Evolutionary conservation across 192 early-diverging fungal species (phyloP).

Genomic region (Mortierella claussenii): DNA sequence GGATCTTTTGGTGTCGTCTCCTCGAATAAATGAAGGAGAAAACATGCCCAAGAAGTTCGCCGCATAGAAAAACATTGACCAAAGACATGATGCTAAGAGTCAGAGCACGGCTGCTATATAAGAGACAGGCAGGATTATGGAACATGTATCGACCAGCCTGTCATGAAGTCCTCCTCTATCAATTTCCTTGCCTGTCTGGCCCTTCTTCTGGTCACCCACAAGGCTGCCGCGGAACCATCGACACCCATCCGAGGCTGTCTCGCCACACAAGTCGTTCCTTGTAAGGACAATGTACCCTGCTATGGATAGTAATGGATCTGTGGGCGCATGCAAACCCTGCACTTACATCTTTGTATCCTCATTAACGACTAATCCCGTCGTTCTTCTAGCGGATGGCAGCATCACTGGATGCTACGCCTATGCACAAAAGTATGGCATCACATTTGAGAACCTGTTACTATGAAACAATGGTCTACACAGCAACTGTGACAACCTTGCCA

Average conservation of each 20-base stretch:
- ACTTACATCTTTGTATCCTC: background rate
- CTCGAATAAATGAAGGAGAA: no score
- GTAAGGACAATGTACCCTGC: background rate
- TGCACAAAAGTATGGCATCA: background rate
- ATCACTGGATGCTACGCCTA: background rate
- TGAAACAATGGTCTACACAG: constrained; percentile 15
- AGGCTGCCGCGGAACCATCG: constrained; percentile 4
- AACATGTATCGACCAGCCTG: no score
- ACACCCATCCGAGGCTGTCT: constrained; percentile 1
- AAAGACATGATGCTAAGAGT: no score
- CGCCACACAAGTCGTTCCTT: background rate
- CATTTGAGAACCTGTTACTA: constrained; percentile 1
- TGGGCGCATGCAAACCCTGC: background rate
- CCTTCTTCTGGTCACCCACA: background rate
- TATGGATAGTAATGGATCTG: background rate
- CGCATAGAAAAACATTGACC: no score
- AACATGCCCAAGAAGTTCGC: no score
- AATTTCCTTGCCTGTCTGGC: background rate
- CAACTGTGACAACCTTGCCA: constrained; percentile 10
- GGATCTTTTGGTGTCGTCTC: no score
- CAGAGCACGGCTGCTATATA: no score
- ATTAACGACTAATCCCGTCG: background rate
- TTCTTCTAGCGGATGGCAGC: background rate
- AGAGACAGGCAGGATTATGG: no score
- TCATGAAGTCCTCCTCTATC: no score